Evolutionary conservation across 1,284 basidiomycete species (phyloP).

Genomic region (Phylloporus sp.): DNA sequence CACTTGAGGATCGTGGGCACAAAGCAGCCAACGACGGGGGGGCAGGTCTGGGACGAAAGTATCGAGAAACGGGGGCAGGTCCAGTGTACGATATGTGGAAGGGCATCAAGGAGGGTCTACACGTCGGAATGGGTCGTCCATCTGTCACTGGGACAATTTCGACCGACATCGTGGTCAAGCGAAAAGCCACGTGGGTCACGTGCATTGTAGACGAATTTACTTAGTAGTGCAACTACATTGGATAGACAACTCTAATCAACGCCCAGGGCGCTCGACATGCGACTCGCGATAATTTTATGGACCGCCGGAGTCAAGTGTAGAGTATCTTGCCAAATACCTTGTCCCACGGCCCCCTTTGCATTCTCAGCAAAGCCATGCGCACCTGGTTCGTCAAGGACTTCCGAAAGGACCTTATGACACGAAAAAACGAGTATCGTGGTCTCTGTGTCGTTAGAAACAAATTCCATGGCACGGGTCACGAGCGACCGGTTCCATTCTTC

Average conservation of each 20-base stretch:
- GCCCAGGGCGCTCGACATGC: constrained; percentile 6
- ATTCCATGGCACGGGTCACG: constrained; percentile 22
- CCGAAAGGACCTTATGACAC: constrained; percentile 32
- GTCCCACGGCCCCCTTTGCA: constrained; percentile 31
- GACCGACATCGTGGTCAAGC: constrained; percentile 21
- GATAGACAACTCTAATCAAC: neutral
- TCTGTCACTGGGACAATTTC: constrained; percentile 24
- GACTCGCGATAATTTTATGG: constrained; percentile 30
- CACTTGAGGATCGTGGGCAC: constrained; percentile 12
- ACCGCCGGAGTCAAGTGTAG: constrained; percentile 40
- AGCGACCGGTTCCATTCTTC: constrained; percentile 38
- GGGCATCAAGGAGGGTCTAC: constrained; percentile 73
- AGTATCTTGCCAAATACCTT: constrained; percentile 41
- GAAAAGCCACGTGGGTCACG: constrained; percentile 19
- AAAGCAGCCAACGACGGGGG: constrained; percentile 26
- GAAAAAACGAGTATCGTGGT: constrained; percentile 39
- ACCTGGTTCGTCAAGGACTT: constrained; percentile 39
- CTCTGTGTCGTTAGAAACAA: constrained; percentile 21
- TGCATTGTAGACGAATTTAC: too few species aligned
- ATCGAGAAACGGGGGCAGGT: constrained; percentile 71
- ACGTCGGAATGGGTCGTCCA: constrained; percentile 32
- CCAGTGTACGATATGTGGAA: constrained; percentile 77
- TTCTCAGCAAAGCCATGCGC: constrained; percentile 35
- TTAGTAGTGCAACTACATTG: too few species aligned
- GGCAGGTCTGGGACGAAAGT: constrained; percentile 60